Evolutionary conservation across 768 basidiomycete genomes (phyloP).

Genomic region (Trametes maxima): DNA sequence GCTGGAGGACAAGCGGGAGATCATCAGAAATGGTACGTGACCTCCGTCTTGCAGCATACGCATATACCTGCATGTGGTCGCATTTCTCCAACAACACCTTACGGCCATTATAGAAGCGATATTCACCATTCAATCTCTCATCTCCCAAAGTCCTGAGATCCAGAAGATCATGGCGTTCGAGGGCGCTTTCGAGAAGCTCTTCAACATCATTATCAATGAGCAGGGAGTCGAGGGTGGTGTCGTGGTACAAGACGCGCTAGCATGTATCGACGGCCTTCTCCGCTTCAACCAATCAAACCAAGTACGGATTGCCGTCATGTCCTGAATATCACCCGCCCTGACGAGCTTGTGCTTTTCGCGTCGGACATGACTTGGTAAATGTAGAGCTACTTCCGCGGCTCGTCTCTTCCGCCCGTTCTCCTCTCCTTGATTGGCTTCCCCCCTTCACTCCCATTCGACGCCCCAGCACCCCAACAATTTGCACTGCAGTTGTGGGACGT

Average conservation of each 20-base stretch:
- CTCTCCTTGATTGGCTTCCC: constrained; percentile 74
- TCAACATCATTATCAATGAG: constrained; percentile 83
- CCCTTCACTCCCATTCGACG: constrained; percentile 56
- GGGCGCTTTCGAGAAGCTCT: constrained; percentile 94
- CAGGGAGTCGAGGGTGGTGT: constrained; percentile 92
- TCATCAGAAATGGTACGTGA: constrained; percentile 80
- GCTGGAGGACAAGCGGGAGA: constrained; percentile 85
- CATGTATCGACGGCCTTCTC: constrained; percentile 83
- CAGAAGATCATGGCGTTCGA: constrained; percentile 97
- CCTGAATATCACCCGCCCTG: constrained; percentile 10
- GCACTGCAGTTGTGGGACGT: constrained; percentile 96
- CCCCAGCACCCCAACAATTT: constrained; percentile 81
- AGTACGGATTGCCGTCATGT: constrained; percentile 44
- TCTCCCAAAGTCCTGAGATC: constrained; percentile 87
- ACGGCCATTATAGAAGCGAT: constrained; percentile 63
- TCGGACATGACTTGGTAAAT: constrained; percentile 21
- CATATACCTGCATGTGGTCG: background rate
- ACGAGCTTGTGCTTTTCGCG: constrained; percentile 6
- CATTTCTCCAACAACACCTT: background rate
- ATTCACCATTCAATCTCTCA: constrained; percentile 76
- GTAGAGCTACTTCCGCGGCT: constrained; percentile 96
- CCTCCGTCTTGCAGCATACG: background rate
- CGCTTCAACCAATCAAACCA: constrained; percentile 95
- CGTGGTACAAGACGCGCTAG: constrained; percentile 82
- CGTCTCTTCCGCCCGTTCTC: constrained; percentile 67